Evolutionary conservation across 176 grass and related monocot genomes (phyloP), one percentile per base, ranked within the genome.

Genomic region (Poa pratensis): DNA sequence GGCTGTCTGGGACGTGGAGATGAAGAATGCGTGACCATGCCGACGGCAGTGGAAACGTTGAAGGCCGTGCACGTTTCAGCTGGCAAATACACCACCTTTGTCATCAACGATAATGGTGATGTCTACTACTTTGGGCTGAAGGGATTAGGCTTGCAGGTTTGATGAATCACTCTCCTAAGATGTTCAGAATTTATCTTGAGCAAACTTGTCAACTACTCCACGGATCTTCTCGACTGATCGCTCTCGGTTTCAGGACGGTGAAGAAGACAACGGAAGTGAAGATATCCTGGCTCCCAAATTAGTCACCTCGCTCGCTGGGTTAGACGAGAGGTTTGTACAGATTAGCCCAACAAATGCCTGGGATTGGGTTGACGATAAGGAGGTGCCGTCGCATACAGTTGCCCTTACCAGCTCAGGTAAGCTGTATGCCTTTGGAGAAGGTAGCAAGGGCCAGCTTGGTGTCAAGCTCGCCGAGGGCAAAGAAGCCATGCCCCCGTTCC

Each of bases 1-100:
- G 83, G 83, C 27, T 95, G 93, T 43, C 78, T 95, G 71, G 93
- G 93, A 23, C 88, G 92, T 82, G 93, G 83, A 2, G 90, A 19
- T 1, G 69, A 94, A 26, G 79, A 84, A 14, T 83, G 19, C n/a
- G n/a, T 45, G 72, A 20, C 17, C 73, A 30, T 86, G 46, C 93
- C 90, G 24, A 79, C 16, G 40, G 76, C 58, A 5, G 90, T 90
- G 55, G 49, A 80, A 60, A 76, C 79, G 39, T 70, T 92, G 77
- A 94, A 90, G 63, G 93, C 79, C 65, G 70, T 86, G 28, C 53
- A 90, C 58, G 75, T 94, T 64, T 91, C 85, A 42, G 63, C 85
- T 1, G 93, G 93, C 17, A 20, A 69, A 2, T 73, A 54, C 79
- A 86, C 62, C 20, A 92, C 90, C 43, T 94, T 94, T 13, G 69